phyloP scores from a whole-genome alignment of 306 rosid species.

The Medicago truncatula region DNA sequence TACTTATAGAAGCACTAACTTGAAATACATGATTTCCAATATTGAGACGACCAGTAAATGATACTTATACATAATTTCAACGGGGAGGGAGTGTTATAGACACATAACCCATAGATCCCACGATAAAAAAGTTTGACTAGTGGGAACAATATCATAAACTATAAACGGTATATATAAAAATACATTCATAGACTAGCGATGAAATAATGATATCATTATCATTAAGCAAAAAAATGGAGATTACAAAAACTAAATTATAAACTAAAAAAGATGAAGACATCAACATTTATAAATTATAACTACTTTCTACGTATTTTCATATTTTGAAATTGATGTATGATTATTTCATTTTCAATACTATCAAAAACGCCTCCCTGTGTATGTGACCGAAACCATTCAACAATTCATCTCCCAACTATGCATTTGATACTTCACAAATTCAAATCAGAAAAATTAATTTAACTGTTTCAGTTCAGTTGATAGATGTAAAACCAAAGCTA shows the following conservation, averaged over 20 bases:
- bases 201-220: background rate
- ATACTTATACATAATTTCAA: background rate
- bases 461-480: background rate
- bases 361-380: background rate
- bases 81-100: background rate
- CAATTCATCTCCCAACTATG: background rate
- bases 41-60: background rate
- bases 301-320: background rate
- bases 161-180: background rate
- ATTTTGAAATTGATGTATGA: background rate
- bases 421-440: background rate
- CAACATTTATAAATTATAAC: background rate
- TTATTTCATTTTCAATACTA: background rate
- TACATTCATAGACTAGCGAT: background rate
- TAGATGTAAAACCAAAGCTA: background rate
- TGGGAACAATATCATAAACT: background rate
- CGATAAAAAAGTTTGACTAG: background rate
- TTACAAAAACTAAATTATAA: background rate
- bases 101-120: background rate
- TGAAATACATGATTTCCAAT: background rate
- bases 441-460: background rate
- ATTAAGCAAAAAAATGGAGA: background rate
- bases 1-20: conserved; percentile 14
- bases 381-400: background rate
- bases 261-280: background rate